phyloP scores from a whole-genome alignment of 2,329 filamentous ascomycete genomes.

The Colletotrichum tamarilloi region DNA sequence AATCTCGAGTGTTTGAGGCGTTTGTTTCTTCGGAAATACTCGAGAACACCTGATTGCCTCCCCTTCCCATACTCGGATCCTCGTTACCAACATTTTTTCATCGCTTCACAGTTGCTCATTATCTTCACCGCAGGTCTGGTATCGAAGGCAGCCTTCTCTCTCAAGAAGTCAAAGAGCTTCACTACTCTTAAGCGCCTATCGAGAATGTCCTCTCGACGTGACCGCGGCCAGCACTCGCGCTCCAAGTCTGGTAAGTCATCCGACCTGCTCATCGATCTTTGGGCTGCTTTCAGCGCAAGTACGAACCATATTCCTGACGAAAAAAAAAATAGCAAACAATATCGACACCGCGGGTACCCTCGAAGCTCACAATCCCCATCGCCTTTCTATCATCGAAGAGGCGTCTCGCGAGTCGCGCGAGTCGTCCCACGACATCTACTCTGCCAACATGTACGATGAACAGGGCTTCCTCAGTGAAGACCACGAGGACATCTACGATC shows the following conservation, averaged over 20 bases:
- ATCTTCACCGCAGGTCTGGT: background rate
- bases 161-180: background rate
- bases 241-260: constrained; percentile 8
- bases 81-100: background rate
- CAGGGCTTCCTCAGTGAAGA: background rate
- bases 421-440: background rate
- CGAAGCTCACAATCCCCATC: constrained; percentile 23
- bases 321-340: background rate
- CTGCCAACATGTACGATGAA: background rate
- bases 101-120: background rate
- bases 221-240: background rate
- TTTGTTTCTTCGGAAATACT: background rate
- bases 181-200: background rate
- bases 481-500: background rate
- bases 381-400: constrained; percentile 33
- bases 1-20: background rate
- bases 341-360: background rate
- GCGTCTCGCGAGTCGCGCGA: constrained; percentile 18
- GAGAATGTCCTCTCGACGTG: background rate
- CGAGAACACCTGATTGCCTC: background rate
- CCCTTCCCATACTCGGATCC: background rate
- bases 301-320: background rate
- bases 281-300: background rate
- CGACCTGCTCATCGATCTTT: background rate
- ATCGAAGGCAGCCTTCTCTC: background rate